Base-by-base conservation (phyloP, 495 filamentous ascomycete genomes). In the Glonium stellatum region DNA sequence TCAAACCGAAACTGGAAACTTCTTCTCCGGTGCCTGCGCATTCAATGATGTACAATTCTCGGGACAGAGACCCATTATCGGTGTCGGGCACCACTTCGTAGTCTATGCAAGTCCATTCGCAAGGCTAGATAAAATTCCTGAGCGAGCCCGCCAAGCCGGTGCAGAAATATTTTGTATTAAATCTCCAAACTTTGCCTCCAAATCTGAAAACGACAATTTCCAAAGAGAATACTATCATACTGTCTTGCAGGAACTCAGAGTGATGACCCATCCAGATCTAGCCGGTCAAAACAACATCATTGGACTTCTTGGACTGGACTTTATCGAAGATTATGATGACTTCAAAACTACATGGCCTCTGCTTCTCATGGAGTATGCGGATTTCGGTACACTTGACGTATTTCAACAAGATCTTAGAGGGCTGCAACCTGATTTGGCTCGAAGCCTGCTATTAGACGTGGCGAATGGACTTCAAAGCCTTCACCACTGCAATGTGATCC, bases 401-500 rank as follows among this genome's bases (percentile, higher is more conserved):
- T 56, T 56, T 21, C 54, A 56, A 44, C 13, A 41, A 9, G 54
- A 56, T 27, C n/a, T 21, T 8, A 39, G 22, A 1, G 18, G 37
- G 44, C 34, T 56, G 5, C 34, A 56, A 10, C 35, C 34, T n/a
- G 13, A n/a, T 8, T 13, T 41, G 19, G n/a, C 36, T 5, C 36
- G 37, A 12, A 42, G 25, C 4, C 54, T 56, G 1, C 25, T 56
- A 27, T 21, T 56, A 11, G 54, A 56, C 36, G 36, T 56, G 19
- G 37, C 54, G 21, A 6, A 18, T 2, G 54, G 34, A n/a, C 54
- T 56, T 19, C n/a, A 44, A 21, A 27, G n/a, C 22, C 54, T 56
- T 15, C 54, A 56, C 25, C 37, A 25, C 5, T 56, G 54, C 25
- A 56, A 56, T 56, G 41, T 56, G 15, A 56, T 56, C n/a, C 54